Evolutionary conservation across 768 basidiomycete genomes (phyloP), one percentile per base, ranked within the genome.

Genomic region (Collybia nuda): DNA sequence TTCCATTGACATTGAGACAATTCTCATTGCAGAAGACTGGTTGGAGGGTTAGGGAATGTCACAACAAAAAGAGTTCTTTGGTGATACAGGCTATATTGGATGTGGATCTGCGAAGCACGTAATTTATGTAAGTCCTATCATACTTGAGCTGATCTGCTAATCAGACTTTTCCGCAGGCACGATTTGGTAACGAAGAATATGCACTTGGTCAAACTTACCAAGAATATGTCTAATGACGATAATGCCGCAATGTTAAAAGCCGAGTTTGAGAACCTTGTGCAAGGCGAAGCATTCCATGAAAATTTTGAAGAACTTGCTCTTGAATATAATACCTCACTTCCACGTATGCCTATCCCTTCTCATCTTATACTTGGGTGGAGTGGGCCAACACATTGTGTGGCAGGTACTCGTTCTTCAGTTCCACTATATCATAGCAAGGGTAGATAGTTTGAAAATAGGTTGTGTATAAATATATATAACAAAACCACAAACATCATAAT

Each of bases 221-320:
- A 5, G 45, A 47, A 47, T 44, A 14, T 26, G 24, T 26, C 24
- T 7, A 26, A 26, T 26, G 7, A 26, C 7, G 24, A 26, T 26
- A 26, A 26, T 7, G 7, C 8, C 5, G 2, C n/a, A 3, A 48
- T 54, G 32, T 53, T 61, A 2, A 6, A 6, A 5, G 55, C 40
- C 18, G 57, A 61, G 41, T 48, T 48, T 52, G 50, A 48, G 6
- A 59, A 59, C 37, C 44, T 61, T 19, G 11, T 47, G 9, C 21
- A 54, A 22, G 55, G 59, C 2, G 55, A 56, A 44, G 15, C 15
- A 1, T 37, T 61, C 17, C 40, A 38, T 11, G 24, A 44, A 14
- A 43, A 45, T 21, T 58, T 61, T 42, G 28, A 40, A 15, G 51
- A 58, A 22, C 39, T 55, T 12, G 54, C 26, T n/a, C 22, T 51